These are phyloP conservation scores for Pleurotus pulmonarius DNA, from an alignment of 768 basidiomycete species.

Conservation along the genomic window DNA sequence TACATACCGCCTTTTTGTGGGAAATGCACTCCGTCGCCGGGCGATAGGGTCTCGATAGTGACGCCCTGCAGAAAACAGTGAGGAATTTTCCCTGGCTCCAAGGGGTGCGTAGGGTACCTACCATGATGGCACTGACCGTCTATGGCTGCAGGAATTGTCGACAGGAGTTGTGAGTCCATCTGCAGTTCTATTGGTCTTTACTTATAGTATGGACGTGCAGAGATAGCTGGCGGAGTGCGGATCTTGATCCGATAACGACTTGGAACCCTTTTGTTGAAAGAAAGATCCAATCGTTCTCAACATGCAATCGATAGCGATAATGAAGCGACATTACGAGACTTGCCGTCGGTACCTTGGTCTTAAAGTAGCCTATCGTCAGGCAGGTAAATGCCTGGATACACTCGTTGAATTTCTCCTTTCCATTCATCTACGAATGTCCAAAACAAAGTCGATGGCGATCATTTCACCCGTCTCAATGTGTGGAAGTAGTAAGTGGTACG, in stretches of 20 bases:
- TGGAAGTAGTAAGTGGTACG: background rate
- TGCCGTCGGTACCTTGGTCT: background rate
- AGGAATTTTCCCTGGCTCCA: constrained; percentile 12
- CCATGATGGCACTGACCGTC: constrained; percentile 24
- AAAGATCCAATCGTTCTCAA: constrained; percentile 2
- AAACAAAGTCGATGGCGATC: too few species aligned
- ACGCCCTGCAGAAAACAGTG: constrained; percentile 53
- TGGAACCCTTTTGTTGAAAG: constrained; percentile 5
- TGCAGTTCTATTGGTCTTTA: background rate
- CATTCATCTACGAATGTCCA: background rate
- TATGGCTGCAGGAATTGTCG: constrained; percentile 26
- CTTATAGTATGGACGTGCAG: constrained; percentile 20
- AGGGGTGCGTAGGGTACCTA: constrained; percentile 20
- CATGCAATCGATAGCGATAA: constrained; percentile 9
- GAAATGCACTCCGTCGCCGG: constrained; percentile 62
- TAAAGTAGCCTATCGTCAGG: background rate
- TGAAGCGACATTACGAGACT: constrained; percentile 1
- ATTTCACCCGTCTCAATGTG: background rate
- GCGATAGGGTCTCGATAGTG: constrained; percentile 48
- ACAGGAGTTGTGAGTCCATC: constrained; percentile 21
- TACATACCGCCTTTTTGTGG: constrained; percentile 70
- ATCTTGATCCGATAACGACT: constrained; percentile 63
- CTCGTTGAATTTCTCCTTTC: background rate
- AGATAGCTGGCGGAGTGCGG: constrained; percentile 53
- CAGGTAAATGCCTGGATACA: background rate